These are phyloP conservation scores for Lachnellula occidentalis DNA, from an alignment of 2,329 filamentous ascomycete genomes.

Conservation along the genomic window DNA sequence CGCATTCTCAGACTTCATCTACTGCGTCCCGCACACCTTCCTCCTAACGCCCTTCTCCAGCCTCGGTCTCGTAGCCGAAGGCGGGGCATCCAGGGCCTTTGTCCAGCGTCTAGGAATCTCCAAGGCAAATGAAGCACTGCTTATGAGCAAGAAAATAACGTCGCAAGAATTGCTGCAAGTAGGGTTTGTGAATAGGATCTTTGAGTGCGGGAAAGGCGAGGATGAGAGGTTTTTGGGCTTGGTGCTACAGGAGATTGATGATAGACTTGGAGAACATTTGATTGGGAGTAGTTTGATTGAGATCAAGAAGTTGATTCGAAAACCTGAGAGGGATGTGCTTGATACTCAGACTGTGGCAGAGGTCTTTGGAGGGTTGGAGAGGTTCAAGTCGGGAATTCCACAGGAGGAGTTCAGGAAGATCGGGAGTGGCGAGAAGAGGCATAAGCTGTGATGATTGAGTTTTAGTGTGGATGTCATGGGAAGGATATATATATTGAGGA, in stretches of 20 bases:
- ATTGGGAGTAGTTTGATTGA: slow-evolving; percentile 71
- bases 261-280: slow-evolving; percentile 73
- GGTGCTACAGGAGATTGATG: slow-evolving; percentile 76
- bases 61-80: slow-evolving; percentile 85
- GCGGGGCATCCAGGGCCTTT: slow-evolving; percentile 72
- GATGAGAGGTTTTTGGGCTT: slow-evolving; percentile 62
- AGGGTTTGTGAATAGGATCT: slow-evolving; percentile 84
- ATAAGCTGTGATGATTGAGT: slow-evolving; percentile 63
- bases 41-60: slow-evolving; percentile 88
- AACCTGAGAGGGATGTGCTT: slow-evolving; percentile 64
- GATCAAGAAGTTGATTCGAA: slow-evolving; percentile 79
- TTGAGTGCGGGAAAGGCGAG: slow-evolving; percentile 55
- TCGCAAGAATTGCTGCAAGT: slow-evolving; percentile 66
- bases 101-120: slow-evolving; percentile 73
- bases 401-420: slow-evolving; percentile 86
- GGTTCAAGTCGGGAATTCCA: slow-evolving; percentile 62
- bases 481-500: neutral
- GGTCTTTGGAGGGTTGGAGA: slow-evolving; percentile 77
- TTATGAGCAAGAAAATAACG: slow-evolving; percentile 77
- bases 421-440: slow-evolving; percentile 82
- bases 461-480: neutral
- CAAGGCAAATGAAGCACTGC: slow-evolving; percentile 85
- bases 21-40: slow-evolving; percentile 74
- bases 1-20: slow-evolving; percentile 87
- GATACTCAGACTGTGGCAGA: slow-evolving; percentile 77